A percentile compares a stretch with the other conserved stretches of the same genome.
Conservation (phyloP, 495 filamentous ascomycete species). For the Letharia columbiana region DNA sequence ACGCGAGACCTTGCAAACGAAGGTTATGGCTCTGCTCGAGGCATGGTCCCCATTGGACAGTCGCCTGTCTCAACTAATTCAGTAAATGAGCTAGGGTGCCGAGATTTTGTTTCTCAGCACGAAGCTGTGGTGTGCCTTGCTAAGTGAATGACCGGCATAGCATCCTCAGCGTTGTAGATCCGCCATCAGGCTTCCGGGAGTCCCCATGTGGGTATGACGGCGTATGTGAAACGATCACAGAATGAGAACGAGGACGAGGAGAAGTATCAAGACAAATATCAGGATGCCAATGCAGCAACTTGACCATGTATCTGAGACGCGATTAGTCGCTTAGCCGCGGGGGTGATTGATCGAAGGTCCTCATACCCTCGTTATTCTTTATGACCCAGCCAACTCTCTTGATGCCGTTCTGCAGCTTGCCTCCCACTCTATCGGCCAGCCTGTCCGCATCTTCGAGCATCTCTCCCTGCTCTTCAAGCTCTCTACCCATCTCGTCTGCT, state of each 20-base stretch:
- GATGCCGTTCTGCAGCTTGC: constrained; percentile 75
- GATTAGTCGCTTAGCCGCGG: constrained; percentile 26
- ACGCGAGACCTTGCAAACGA: neutral
- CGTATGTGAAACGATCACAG: constrained; percentile 33
- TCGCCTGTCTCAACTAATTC: neutral
- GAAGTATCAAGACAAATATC: constrained; percentile 73
- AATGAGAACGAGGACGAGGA: constrained; percentile 65
- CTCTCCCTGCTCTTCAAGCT: constrained; percentile 86
- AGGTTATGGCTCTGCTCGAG: neutral
- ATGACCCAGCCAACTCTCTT: constrained; percentile 77
- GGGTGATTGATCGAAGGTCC: constrained; percentile 2
- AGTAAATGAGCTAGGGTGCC: neutral
- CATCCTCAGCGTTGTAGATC: neutral
- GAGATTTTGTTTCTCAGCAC: neutral
- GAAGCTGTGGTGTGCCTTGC: neutral
- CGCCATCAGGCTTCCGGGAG: neutral
- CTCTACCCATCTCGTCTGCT: constrained; percentile 89
- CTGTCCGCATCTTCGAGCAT: constrained; percentile 73
- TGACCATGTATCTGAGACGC: constrained; percentile 59
- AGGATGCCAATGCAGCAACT: constrained; percentile 86
- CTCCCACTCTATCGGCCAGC: constrained; percentile 76
- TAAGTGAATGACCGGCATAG: neutral
- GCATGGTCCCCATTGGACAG: neutral
- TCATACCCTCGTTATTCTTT: constrained; percentile 76
- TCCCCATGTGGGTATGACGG: neutral